A percentile compares a stretch with the other conserved stretches of the same genome.
These are phyloP conservation scores for Eucalyptus grandis DNA, from an alignment of 345 rosid species.

Conservation along the genomic window DNA sequence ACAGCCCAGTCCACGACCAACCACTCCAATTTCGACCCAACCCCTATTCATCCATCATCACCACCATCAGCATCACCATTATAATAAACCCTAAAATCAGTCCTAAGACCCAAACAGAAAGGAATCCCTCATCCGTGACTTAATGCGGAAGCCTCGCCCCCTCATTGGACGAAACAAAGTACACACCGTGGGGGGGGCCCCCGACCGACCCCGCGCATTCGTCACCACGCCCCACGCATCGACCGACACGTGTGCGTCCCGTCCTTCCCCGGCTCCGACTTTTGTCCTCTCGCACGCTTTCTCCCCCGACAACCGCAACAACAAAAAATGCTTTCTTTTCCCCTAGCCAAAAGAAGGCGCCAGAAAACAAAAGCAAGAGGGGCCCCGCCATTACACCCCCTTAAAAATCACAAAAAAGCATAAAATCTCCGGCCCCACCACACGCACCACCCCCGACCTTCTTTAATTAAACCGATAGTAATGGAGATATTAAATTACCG, in stretches of 20 bases:
- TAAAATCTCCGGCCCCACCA: background rate
- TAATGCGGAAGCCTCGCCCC: background rate
- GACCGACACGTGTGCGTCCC: slow-evolving; percentile 7
- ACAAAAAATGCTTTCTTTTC: background rate
- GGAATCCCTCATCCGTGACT: background rate
- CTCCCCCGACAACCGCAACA: background rate
- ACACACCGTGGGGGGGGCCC: background rate
- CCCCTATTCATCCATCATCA: background rate
- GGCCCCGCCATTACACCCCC: background rate
- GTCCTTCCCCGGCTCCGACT: background rate
- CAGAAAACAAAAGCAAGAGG: background rate
- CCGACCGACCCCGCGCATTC: background rate
- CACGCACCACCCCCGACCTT: background rate
- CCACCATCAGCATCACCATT: background rate
- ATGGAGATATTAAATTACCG: background rate
- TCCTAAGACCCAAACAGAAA: background rate
- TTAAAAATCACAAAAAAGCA: background rate
- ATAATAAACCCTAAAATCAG: background rate
- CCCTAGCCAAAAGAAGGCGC: background rate
- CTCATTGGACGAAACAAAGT: background rate
- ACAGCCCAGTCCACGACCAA: background rate
- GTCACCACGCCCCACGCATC: background rate
- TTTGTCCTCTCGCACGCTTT: background rate
- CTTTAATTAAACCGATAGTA: background rate
- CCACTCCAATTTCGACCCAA: background rate